These are phyloP conservation scores for Aspergillus quadricinctus DNA, from an alignment of 2,329 filamentous ascomycete genomes.

Conservation along the genomic window DNA sequence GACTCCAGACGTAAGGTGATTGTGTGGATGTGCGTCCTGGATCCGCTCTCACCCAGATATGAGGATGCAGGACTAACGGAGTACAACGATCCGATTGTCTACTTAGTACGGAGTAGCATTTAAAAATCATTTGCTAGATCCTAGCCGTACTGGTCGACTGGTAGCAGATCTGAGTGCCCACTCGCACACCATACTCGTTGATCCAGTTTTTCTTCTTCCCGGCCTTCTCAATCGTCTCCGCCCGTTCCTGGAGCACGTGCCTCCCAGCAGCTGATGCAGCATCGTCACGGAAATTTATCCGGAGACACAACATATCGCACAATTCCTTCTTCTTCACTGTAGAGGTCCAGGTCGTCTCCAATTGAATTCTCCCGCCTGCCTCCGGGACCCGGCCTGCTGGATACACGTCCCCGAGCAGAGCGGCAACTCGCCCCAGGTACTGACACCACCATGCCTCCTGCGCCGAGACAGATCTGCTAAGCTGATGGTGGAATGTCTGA, in stretches of 20 bases:
- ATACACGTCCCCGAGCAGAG: slow-evolving; percentile 56
- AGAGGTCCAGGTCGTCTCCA: slow-evolving; percentile 41
- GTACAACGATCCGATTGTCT: background rate
- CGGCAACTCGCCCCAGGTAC: slow-evolving; percentile 59
- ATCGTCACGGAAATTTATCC: slow-evolving; percentile 40
- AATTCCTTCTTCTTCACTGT: slow-evolving; percentile 38
- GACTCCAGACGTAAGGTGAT: background rate
- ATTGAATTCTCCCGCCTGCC: slow-evolving; percentile 32
- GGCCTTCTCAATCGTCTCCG: slow-evolving; percentile 46
- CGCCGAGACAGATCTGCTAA: slow-evolving; percentile 51
- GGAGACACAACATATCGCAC: slow-evolving; percentile 41
- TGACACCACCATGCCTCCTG: slow-evolving; percentile 61
- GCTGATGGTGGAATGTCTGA: slow-evolving; percentile 48
- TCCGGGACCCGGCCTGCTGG: slow-evolving; percentile 50
- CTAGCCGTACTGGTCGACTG: background rate
- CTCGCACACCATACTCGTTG: slow-evolving; percentile 39
- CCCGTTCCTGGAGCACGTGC: slow-evolving; percentile 38
- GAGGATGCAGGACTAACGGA: background rate
- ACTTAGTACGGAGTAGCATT: background rate
- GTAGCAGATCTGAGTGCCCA: slow-evolving; percentile 31
- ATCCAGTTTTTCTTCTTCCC: slow-evolving; percentile 59
- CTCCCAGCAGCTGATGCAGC: slow-evolving; percentile 30
- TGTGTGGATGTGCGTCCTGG: background rate
- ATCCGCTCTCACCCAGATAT: background rate
- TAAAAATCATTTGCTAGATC: background rate